These are phyloP conservation scores for Albizia julibrissin DNA, from an alignment of 306 rosid species.

Conservation along the genomic window DNA sequence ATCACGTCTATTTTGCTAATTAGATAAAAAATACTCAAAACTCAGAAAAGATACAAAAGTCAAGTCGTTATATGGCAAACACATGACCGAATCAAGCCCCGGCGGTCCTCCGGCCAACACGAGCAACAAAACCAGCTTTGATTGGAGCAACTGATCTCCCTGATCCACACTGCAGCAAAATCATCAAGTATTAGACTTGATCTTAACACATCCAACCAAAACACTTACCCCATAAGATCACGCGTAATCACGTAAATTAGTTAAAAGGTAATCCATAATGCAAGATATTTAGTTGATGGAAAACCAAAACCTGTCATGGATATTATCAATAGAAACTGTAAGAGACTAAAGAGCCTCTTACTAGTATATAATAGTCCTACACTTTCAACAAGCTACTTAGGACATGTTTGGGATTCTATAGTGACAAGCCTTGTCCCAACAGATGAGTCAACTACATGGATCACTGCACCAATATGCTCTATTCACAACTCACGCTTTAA, in stretches of 20 bases:
- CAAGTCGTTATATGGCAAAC: neutral
- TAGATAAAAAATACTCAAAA: no score
- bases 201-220: neutral
- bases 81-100: slow-evolving; percentile 54
- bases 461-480: neutral
- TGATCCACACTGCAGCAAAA: slow-evolving; percentile 80
- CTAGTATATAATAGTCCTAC: neutral
- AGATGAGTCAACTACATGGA: neutral
- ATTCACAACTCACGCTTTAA: neutral
- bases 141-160: slow-evolving; percentile 94
- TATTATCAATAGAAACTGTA: neutral
- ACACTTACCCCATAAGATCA: neutral
- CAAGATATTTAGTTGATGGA: neutral
- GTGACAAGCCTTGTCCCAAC: neutral
- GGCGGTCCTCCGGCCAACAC: slow-evolving; percentile 84
- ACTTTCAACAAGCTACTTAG: neutral
- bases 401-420: neutral
- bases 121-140: slow-evolving; percentile 97
- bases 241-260: neutral
- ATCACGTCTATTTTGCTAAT: no score
- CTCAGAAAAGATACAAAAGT: no score
- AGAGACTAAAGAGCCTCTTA: neutral
- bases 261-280: neutral
- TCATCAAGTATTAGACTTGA: neutral
- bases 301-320: neutral